Evolutionary conservation across 345 rosid genomes (phyloP).

Genomic region (Bretschneidera sinensis): DNA sequence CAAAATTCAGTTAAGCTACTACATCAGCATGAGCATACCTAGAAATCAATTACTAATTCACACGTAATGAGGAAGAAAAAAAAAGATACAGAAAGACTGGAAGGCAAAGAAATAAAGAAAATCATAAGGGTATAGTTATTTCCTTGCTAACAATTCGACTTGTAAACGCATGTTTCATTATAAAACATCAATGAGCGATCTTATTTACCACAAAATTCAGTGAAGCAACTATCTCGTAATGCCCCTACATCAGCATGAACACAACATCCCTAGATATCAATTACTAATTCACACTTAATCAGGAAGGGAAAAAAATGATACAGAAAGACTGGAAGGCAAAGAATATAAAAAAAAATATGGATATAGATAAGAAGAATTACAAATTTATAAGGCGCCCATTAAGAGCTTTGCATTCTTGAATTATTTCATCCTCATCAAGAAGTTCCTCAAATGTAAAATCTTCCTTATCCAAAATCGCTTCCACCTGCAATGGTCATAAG

Average conservation of each 20-base stretch:
- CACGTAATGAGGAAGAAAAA: too few species aligned
- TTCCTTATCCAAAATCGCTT: constrained; percentile 83
- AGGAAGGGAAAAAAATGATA: neutral
- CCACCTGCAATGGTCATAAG: constrained; percentile 58
- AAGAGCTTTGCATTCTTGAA: constrained; percentile 95
- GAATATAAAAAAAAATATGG: neutral
- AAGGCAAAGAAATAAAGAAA: too few species aligned
- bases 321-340: neutral
- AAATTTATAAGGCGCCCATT: constrained; percentile 84
- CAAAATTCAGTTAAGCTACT: too few species aligned
- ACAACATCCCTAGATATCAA: neutral
- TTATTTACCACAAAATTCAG: neutral
- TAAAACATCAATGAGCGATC: too few species aligned
- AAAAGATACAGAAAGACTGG: too few species aligned
- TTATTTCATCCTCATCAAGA: constrained; percentile 93
- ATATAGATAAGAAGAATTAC: constrained; percentile 27
- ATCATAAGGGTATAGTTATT: too few species aligned
- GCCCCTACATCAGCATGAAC: too few species aligned
- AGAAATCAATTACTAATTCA: too few species aligned
- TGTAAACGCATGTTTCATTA: too few species aligned
- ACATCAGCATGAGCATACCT: too few species aligned
- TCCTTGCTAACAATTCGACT: too few species aligned
- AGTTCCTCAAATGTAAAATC: constrained; percentile 84
- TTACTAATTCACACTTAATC: neutral
- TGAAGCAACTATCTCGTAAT: neutral